Conservation (phyloP, 2,329 filamentous ascomycete genomes). For the Coniochaeta sp. region DNA sequence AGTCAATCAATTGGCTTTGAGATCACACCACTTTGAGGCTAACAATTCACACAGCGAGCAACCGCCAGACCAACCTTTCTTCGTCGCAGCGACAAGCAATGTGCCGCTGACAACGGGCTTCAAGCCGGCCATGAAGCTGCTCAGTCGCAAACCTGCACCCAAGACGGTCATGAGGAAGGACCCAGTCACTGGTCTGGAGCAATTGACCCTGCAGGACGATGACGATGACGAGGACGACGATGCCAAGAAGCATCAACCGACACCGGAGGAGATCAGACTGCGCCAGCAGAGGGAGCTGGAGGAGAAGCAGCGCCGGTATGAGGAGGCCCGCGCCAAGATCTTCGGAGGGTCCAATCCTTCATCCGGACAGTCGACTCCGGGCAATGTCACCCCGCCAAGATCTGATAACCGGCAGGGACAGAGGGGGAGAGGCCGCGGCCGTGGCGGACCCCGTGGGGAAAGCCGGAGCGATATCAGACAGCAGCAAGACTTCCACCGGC, state of each 20-base stretch:
- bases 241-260: conserved; percentile 54
- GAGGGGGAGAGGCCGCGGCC: conserved; percentile 39
- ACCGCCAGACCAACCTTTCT: conserved; percentile 65
- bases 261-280: conserved; percentile 68
- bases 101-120: conserved; percentile 62
- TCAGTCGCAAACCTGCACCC: conserved; percentile 71
- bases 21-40: not conserved
- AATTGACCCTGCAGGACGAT: conserved; percentile 38
- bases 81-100: conserved; percentile 47
- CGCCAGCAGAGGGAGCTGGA: conserved; percentile 75
- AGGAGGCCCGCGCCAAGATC: conserved; percentile 80
- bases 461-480: conserved; percentile 12
- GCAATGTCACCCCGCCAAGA: conserved; percentile 53
- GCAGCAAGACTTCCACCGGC: conserved; percentile 12
- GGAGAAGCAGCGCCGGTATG: conserved; percentile 85
- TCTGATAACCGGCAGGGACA: conserved; percentile 34
- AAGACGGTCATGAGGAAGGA: conserved; percentile 53
- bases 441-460: conserved; percentile 26
- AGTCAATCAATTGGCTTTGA: conserved; percentile 18
- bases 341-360: conserved; percentile 59
- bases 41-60: conserved; percentile 47
- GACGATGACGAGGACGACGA: conserved; percentile 63
- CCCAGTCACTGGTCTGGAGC: conserved; percentile 39
- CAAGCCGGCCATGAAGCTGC: conserved; percentile 75
- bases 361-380: conserved; percentile 56